These are phyloP conservation scores for Mortierella sp. DNA, from an alignment of 371 early-diverging fungal genomes.

Conservation along the genomic window DNA sequence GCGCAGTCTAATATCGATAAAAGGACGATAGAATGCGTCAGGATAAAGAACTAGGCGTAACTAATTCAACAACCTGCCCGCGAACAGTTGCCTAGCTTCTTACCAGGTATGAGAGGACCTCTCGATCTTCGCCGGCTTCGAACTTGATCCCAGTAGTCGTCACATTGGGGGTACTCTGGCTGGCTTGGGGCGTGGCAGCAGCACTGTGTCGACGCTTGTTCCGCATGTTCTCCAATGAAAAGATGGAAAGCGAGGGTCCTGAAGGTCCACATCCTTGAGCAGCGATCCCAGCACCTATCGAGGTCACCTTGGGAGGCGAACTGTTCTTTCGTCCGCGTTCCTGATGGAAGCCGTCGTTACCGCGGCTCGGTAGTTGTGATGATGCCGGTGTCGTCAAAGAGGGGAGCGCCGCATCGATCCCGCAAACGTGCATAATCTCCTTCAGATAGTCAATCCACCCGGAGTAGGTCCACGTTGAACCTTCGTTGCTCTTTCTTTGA, in stretches of 20 bases:
- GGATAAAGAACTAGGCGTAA: background rate
- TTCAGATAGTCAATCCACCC: slow-evolving; percentile 50
- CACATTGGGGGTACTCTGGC: background rate
- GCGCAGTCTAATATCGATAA: slow-evolving; percentile 32
- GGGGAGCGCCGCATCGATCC: slow-evolving; percentile 14
- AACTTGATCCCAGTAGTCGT: slow-evolving; percentile 27
- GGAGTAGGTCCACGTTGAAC: slow-evolving; percentile 12
- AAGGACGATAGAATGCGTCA: background rate
- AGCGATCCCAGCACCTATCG: slow-evolving; percentile 17
- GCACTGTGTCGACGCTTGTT: slow-evolving; percentile 24
- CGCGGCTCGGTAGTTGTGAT: background rate
- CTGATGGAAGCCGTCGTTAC: background rate
- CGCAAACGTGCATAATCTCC: slow-evolving; percentile 45
- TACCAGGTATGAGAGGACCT: slow-evolving; percentile 44
- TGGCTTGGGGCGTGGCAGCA: slow-evolving; percentile 3
- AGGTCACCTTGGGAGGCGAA: background rate
- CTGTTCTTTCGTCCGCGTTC: background rate
- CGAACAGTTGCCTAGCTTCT: background rate
- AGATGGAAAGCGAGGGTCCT: slow-evolving; percentile 23
- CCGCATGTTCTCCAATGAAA: slow-evolving; percentile 45
- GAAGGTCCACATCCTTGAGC: slow-evolving; percentile 12
- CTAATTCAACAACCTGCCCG: background rate
- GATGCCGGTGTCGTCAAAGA: background rate
- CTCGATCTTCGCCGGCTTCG: slow-evolving; percentile 45
- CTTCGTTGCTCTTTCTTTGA: slow-evolving; percentile 8